These are phyloP conservation scores for Dalbergia oliveri DNA, from an alignment of 306 rosid genomes.

Conservation along the genomic window DNA sequence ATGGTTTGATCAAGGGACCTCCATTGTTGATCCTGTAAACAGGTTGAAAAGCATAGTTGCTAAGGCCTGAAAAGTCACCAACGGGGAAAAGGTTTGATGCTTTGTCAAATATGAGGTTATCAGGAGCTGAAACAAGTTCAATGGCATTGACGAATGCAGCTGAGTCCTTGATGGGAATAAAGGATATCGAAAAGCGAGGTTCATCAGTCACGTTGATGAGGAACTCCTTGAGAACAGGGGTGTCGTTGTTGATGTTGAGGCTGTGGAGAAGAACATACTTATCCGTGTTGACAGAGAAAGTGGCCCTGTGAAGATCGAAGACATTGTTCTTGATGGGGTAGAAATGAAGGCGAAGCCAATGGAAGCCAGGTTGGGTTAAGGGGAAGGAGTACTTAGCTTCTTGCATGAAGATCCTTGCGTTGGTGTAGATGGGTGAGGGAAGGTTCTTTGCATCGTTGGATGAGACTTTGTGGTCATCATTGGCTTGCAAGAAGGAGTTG, in stretches of 20 bases:
- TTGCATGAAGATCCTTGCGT: slow-evolving; percentile 60
- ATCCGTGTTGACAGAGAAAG: slow-evolving; percentile 51
- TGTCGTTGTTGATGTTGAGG: slow-evolving; percentile 41
- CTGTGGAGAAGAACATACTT: slow-evolving; percentile 59
- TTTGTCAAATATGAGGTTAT: slow-evolving; percentile 29
- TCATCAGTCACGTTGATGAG: slow-evolving; percentile 44
- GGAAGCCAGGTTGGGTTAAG: slow-evolving; percentile 54
- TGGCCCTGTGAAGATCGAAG: slow-evolving; percentile 50
- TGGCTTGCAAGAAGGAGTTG: slow-evolving; percentile 51
- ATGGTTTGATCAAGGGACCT: slow-evolving; percentile 42
- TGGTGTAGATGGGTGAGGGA: slow-evolving; percentile 51
- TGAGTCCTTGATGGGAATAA: slow-evolving; percentile 43
- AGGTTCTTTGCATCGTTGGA: slow-evolving; percentile 41
- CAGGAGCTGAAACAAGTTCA: slow-evolving; percentile 58
- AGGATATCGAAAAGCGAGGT: slow-evolving; percentile 40
- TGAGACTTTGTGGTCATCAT: slow-evolving; percentile 56
- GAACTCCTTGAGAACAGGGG: slow-evolving; percentile 48
- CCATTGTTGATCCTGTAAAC: slow-evolving; percentile 47
- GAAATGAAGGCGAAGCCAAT: slow-evolving; percentile 68
- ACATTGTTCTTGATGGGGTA: slow-evolving; percentile 36
- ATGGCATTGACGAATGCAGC: slow-evolving; percentile 54
- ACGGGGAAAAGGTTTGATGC: slow-evolving; percentile 40
- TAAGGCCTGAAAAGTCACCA: slow-evolving; percentile 38
- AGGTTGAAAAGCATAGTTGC: slow-evolving; percentile 40
- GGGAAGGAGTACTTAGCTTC: slow-evolving; percentile 53